phyloP scores from a whole-genome alignment of 192 early-diverging fungal species.

The Entomortierella parvispora region DNA sequence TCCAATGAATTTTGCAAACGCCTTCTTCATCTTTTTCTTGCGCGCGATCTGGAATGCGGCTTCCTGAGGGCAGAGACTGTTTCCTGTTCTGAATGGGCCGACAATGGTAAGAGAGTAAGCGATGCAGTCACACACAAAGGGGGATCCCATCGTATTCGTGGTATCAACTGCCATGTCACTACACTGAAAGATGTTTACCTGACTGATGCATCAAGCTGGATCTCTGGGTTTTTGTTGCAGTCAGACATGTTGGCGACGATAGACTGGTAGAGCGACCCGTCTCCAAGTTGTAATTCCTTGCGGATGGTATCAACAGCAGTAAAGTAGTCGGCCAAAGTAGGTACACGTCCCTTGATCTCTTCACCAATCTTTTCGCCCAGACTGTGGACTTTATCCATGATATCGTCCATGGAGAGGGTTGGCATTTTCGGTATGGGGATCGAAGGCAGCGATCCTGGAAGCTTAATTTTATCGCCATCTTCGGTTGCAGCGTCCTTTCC shows the following conservation, averaged over 20 bases:
- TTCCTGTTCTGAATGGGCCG: constrained; percentile 54
- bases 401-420: constrained; percentile 22
- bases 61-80: constrained; percentile 59
- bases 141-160: constrained; percentile 18
- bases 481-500: constrained; percentile 6
- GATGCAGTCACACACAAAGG: too few species aligned
- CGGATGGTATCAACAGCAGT: constrained; percentile 30
- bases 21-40: constrained; percentile 58
- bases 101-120: too few species aligned
- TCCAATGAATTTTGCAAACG: constrained; percentile 83
- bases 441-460: constrained; percentile 32
- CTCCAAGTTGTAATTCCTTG: constrained; percentile 43
- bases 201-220: constrained; percentile 54
- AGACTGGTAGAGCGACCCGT: constrained; percentile 48
- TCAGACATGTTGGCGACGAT: constrained; percentile 44
- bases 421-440: constrained; percentile 43
- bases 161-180: neutral
- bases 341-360: constrained; percentile 47
- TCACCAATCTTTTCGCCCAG: constrained; percentile 40
- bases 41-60: constrained; percentile 56
- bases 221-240: constrained; percentile 52
- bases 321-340: constrained; percentile 47
- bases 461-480: constrained; percentile 29
- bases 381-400: constrained; percentile 39
- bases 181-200: constrained; percentile 23